phyloP scores from a whole-genome alignment of 257 asterid species.

The Solanum medicagineum region DNA sequence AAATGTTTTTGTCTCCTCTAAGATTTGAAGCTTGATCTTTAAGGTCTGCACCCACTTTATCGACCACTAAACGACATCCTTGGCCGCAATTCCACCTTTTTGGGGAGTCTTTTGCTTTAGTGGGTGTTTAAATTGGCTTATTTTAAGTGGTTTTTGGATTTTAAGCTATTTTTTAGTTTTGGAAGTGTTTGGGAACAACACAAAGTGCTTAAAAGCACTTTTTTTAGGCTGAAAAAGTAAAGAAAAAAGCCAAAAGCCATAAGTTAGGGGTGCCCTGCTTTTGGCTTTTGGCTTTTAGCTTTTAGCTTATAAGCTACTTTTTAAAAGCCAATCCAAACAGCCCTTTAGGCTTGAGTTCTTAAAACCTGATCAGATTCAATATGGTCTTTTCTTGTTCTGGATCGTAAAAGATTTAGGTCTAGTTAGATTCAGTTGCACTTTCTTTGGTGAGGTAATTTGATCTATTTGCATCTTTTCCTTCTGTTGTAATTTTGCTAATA shows the following conservation, averaged over 20 bases:
- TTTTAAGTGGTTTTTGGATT: too few relatives aligned
- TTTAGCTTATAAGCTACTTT: too few relatives aligned
- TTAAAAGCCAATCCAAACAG: too few relatives aligned
- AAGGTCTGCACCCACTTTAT: not conserved
- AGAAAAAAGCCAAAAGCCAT: too few relatives aligned
- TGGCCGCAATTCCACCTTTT: not conserved
- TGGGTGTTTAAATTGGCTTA: too few relatives aligned
- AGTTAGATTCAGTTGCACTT: not conserved
- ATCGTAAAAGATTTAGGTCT: not conserved
- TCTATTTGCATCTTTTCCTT: not conserved
- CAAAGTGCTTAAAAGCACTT: too few relatives aligned
- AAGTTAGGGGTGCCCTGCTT: too few relatives aligned
- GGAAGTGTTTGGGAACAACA: too few relatives aligned
- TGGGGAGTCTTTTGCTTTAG: not conserved
- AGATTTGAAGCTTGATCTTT: not conserved
- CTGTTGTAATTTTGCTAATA: not conserved
- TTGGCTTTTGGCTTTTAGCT: too few relatives aligned
- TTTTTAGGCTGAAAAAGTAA: too few relatives aligned
- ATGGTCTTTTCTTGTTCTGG: not conserved
- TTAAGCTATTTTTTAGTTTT: too few relatives aligned
- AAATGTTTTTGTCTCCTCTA: not conserved
- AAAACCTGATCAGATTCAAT: not conserved
- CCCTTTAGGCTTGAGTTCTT: not conserved
- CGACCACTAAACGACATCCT: not conserved
- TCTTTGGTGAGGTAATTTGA: not conserved